phyloP scores from a whole-genome alignment of 2,329 filamentous ascomycete species.

The Xylaria sp. region DNA sequence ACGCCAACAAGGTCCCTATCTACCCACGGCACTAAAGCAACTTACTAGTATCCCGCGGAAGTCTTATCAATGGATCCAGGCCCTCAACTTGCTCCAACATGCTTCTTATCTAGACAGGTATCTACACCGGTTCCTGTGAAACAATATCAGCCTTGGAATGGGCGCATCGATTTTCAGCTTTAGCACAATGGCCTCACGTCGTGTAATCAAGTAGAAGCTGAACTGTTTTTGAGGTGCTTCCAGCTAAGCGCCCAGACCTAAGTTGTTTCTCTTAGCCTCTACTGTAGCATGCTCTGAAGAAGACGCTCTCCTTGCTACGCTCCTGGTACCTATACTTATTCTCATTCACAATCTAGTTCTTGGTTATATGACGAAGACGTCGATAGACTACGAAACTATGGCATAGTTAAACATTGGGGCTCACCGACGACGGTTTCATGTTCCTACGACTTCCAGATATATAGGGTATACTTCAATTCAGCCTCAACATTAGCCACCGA shows the following conservation, averaged over 20 bases:
- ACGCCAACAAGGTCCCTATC: constrained; percentile 18
- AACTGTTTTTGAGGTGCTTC: background rate
- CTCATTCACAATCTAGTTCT: background rate
- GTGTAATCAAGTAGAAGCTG: background rate
- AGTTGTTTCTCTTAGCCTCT: background rate
- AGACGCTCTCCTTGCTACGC: background rate
- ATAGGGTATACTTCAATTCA: constrained; percentile 1
- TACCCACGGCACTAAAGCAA: background rate
- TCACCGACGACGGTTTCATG: too few species aligned
- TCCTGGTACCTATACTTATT: background rate
- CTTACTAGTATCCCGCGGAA: background rate
- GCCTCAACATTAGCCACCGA: constrained; percentile 25
- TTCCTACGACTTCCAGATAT: background rate
- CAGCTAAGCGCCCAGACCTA: background rate
- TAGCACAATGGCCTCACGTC: background rate
- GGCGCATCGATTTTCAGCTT: background rate
- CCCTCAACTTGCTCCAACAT: background rate
- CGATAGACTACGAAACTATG: background rate
- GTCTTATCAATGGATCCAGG: background rate
- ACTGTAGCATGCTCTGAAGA: background rate
- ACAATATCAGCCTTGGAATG: background rate
- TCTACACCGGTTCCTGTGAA: background rate
- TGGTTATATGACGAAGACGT: background rate
- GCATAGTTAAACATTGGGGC: too few species aligned
- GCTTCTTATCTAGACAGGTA: background rate